Conservation (phyloP, 176 grass and related monocot genomes). For the Chrysopogon serrulatus region DNA sequence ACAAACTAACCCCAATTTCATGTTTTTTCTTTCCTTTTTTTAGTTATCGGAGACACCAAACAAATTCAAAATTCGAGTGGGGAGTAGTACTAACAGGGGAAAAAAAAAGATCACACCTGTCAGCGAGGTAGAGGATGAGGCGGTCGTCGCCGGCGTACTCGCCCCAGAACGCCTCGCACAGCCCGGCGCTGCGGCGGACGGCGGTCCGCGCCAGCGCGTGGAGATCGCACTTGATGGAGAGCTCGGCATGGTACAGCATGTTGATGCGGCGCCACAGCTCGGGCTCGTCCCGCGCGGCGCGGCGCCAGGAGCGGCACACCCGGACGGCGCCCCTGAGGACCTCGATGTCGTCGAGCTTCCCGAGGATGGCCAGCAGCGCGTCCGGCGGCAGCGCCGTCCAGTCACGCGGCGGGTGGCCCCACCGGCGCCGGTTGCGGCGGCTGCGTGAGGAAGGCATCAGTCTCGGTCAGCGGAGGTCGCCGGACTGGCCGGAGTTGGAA, state of each 20-base stretch:
- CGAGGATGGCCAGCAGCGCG: background rate
- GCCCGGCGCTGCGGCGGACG: background rate
- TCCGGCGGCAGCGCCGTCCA: background rate
- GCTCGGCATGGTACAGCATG: background rate
- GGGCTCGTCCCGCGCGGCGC: background rate
- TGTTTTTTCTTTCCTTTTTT: background rate
- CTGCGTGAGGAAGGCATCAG: background rate
- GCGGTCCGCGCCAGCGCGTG: background rate
- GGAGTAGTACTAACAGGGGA: too few relatives aligned
- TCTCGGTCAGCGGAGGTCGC: background rate
- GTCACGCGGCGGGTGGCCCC: background rate
- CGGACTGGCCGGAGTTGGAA: too few relatives aligned
- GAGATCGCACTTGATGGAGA: background rate
- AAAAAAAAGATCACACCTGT: background rate
- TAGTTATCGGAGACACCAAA: background rate
- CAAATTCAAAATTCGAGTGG: background rate
- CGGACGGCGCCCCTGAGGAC: background rate
- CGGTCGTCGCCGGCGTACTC: constrained; percentile 8
- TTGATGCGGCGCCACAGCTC: background rate
- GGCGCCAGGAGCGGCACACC: background rate
- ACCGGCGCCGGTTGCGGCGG: background rate
- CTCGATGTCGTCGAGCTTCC: background rate
- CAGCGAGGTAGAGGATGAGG: constrained; percentile 2
- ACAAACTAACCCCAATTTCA: too few relatives aligned
- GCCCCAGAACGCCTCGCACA: constrained; percentile 27